A percentile compares a stretch with the other conserved stretches of the same genome.
Conservation (phyloP, 306 rosid species). For the Sindora glabra region DNA sequence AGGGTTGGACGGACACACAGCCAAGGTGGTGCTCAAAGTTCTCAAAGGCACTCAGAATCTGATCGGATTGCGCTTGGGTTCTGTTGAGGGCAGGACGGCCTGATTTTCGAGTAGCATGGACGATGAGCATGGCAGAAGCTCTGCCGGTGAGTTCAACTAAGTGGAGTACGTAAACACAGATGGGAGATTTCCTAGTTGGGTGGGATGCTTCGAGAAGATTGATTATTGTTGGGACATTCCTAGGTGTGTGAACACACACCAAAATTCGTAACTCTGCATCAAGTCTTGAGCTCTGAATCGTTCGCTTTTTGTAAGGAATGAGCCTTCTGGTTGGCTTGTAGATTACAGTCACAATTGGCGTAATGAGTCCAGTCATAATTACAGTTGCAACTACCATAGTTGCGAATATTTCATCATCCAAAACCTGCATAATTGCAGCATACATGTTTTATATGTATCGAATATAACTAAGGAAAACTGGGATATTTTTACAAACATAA, state of each 20-base stretch:
- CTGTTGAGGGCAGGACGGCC: slow-evolving; percentile 54
- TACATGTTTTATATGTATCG: too few species aligned
- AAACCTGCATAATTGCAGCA: slow-evolving; percentile 42
- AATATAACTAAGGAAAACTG: too few species aligned
- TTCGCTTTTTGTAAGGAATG: slow-evolving; percentile 52
- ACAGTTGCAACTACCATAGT: slow-evolving; percentile 55
- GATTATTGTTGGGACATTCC: slow-evolving; percentile 78
- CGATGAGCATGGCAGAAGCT: slow-evolving; percentile 84
- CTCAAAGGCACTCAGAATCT: slow-evolving; percentile 57
- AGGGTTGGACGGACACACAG: slow-evolving; percentile 45
- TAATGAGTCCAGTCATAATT: slow-evolving; percentile 52
- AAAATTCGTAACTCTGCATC: slow-evolving; percentile 55
- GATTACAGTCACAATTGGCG: slow-evolving; percentile 51
- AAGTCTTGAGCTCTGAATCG: slow-evolving; percentile 45
- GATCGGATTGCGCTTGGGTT: slow-evolving; percentile 75
- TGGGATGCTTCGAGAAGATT: slow-evolving; percentile 69
- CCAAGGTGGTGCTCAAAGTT: slow-evolving; percentile 58
- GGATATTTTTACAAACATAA: too few species aligned
- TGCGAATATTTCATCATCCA: slow-evolving; percentile 52
- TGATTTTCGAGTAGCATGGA: slow-evolving; percentile 43
- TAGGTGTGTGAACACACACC: slow-evolving; percentile 61
- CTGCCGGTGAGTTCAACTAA: slow-evolving; percentile 81
- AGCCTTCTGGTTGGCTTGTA: slow-evolving; percentile 61
- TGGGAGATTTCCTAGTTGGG: slow-evolving; percentile 64
- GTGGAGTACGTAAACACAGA: slow-evolving; percentile 57